Conservation (phyloP, 345 rosid genomes). For the Sisymbrium irio region DNA sequence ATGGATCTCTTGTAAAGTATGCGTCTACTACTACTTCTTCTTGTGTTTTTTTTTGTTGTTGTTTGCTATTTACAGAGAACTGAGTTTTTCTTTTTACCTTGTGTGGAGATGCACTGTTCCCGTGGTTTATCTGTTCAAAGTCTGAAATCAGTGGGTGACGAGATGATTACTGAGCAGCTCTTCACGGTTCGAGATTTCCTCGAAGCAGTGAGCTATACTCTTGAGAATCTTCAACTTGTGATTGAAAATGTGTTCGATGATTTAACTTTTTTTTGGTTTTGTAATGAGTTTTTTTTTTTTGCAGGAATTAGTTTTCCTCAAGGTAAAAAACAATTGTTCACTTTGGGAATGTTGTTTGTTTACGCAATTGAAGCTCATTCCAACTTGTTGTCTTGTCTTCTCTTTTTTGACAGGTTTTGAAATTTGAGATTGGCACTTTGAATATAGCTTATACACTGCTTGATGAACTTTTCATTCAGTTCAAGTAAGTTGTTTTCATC, state of each 20-base stretch:
- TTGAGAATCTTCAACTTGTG: neutral
- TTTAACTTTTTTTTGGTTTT: neutral
- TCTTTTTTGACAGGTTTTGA: conserved; percentile 42
- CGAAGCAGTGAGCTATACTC: conserved; percentile 62
- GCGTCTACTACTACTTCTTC: neutral
- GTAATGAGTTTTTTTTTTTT: conserved; percentile 16
- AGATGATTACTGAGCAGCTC: conserved; percentile 59
- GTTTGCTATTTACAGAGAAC: conserved; percentile 32
- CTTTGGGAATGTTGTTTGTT: neutral
- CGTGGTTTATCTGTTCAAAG: conserved; percentile 47
- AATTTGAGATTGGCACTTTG: conserved; percentile 62
- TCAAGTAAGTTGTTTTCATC: conserved; percentile 45
- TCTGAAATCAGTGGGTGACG: conserved; percentile 56
- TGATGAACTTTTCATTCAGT: conserved; percentile 53
- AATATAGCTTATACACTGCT: conserved; percentile 51
- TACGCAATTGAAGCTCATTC: neutral
- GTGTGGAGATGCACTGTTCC: conserved; percentile 44
- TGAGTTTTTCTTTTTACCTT: neutral
- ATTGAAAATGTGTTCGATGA: neutral
- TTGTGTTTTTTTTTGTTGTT: neutral
- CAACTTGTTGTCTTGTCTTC: conserved; percentile 8
- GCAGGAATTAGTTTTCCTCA: conserved; percentile 65
- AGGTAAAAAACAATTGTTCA: conserved; percentile 42
- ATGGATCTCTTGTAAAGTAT: conserved; percentile 78
- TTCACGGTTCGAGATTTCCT: conserved; percentile 60